Conservation (phyloP, 345 rosid genomes). For the Linum usitatissimum region DNA sequence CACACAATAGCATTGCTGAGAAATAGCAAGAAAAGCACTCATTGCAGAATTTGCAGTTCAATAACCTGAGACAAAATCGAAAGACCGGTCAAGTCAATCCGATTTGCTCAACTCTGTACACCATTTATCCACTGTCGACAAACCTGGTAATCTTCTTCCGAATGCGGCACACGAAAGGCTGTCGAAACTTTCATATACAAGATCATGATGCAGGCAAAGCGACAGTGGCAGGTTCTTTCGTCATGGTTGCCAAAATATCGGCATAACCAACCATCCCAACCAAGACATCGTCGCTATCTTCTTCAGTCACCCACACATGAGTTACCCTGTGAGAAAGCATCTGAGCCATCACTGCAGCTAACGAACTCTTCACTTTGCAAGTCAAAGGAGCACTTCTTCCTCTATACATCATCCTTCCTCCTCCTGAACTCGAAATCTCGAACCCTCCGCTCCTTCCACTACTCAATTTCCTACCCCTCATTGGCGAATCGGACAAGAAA, state of each 20-base stretch:
- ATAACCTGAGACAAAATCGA: too few relatives aligned
- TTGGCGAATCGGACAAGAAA: constrained; percentile 37
- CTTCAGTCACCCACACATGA: constrained; percentile 91
- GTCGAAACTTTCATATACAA: too few relatives aligned
- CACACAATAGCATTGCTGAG: too few relatives aligned
- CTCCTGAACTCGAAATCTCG: constrained; percentile 42
- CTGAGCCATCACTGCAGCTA: constrained; percentile 98
- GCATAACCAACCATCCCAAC: constrained; percentile 85
- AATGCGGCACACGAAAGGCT: too few relatives aligned
- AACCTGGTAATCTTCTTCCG: too few relatives aligned
- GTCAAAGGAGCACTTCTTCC: constrained; percentile 92
- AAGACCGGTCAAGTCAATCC: too few relatives aligned
- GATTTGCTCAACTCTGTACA: too few relatives aligned
- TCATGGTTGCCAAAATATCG: constrained; percentile 73
- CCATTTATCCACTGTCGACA: too few relatives aligned
- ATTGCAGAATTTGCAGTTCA: too few relatives aligned
- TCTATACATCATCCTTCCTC: constrained; percentile 77
- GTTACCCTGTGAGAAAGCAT: constrained; percentile 94
- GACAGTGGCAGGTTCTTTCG: constrained; percentile 44
- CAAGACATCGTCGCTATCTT: constrained; percentile 59
- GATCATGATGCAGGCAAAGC: constrained; percentile 29
- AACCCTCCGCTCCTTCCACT: constrained; percentile 95
- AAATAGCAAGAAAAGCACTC: too few relatives aligned
- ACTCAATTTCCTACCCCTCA: constrained; percentile 64
- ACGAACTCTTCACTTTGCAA: constrained; percentile 68